Conservation (phyloP, 176 grass and related monocot species). For the Saccharum spontaneum region DNA sequence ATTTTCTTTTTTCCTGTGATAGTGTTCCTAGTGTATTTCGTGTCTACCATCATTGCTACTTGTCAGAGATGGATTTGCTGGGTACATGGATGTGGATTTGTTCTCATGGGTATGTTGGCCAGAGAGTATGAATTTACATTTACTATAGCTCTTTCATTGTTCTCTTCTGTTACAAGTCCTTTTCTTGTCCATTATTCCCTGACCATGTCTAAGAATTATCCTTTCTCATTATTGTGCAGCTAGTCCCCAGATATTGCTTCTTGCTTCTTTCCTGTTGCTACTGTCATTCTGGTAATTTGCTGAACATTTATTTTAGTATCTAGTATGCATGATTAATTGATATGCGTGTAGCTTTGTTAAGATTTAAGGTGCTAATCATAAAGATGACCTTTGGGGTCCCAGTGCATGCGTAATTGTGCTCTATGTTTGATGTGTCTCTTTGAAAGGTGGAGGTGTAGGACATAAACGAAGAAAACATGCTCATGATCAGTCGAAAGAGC, state of each 20-base stretch:
- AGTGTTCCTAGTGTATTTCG: slow-evolving; percentile 80
- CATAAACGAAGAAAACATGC: not conserved
- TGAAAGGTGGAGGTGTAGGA: not conserved
- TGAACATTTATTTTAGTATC: slow-evolving; percentile 13
- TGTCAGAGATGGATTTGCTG: slow-evolving; percentile 91
- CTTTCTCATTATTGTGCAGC: slow-evolving; percentile 60
- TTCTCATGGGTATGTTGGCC: slow-evolving; percentile 87
- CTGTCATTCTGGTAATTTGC: slow-evolving; percentile 83
- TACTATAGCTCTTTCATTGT: slow-evolving; percentile 31
- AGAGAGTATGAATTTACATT: slow-evolving; percentile 43
- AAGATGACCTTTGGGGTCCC: slow-evolving; percentile 1
- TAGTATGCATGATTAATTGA: slow-evolving; percentile 2
- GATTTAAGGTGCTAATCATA: not conserved
- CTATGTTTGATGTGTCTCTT: slow-evolving; percentile 10
- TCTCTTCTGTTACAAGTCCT: not conserved
- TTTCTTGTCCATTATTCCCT: slow-evolving; percentile 32
- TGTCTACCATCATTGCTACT: slow-evolving; percentile 70
- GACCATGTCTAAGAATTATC: slow-evolving; percentile 30
- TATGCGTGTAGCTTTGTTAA: slow-evolving; percentile 26
- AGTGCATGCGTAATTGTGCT: not conserved
- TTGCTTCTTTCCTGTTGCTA: slow-evolving; percentile 82
- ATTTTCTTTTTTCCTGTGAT: slow-evolving; percentile 20
- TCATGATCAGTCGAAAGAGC: not conserved
- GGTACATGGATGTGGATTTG: slow-evolving; percentile 89
- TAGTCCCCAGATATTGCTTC: slow-evolving; percentile 89